Evolutionary conservation across 306 rosid genomes (phyloP).

Genomic region (Castanea crenata): DNA sequence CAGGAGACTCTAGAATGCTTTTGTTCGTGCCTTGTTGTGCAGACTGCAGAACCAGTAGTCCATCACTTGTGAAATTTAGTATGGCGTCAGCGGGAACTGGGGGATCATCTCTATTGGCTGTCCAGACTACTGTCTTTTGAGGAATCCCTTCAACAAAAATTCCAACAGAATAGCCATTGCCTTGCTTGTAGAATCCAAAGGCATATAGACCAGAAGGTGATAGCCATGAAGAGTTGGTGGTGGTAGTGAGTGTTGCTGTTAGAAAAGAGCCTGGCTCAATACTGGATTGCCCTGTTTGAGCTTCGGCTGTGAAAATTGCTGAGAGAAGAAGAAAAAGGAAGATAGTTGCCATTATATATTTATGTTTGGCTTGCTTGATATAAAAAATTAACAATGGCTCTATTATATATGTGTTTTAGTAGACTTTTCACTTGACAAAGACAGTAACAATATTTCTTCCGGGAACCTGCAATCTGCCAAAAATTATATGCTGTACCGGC

Average conservation of each 20-base stretch:
- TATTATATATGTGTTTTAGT: no score
- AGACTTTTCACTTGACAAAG: no score
- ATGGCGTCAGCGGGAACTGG: slow-evolving; percentile 11
- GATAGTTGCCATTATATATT: no score
- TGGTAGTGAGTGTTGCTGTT: no score
- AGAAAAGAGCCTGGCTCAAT: slow-evolving; percentile 8
- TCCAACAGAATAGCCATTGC: slow-evolving; percentile 20
- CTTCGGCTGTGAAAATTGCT: background rate
- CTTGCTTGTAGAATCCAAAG: slow-evolving; percentile 27
- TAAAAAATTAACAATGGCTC: no score
- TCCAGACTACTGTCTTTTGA: slow-evolving; percentile 30
- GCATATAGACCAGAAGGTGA: slow-evolving; percentile 31
- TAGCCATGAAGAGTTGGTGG: slow-evolving; percentile 19
- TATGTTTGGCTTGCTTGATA: no score
- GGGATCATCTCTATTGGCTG: slow-evolving; percentile 14
- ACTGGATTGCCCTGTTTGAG: slow-evolving; percentile 6
- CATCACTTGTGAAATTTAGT: slow-evolving; percentile 15
- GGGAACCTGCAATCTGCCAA: no score
- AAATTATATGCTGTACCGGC: no score
- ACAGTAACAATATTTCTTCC: no score
- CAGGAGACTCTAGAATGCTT: background rate
- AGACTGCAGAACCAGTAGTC: slow-evolving; percentile 12
- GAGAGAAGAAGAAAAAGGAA: no score
- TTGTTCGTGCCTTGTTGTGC: background rate
- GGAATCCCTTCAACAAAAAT: slow-evolving; percentile 18